Base-by-base conservation (phyloP, 208 protist genomes). In the Jaenimonas drosophilae region DNA sequence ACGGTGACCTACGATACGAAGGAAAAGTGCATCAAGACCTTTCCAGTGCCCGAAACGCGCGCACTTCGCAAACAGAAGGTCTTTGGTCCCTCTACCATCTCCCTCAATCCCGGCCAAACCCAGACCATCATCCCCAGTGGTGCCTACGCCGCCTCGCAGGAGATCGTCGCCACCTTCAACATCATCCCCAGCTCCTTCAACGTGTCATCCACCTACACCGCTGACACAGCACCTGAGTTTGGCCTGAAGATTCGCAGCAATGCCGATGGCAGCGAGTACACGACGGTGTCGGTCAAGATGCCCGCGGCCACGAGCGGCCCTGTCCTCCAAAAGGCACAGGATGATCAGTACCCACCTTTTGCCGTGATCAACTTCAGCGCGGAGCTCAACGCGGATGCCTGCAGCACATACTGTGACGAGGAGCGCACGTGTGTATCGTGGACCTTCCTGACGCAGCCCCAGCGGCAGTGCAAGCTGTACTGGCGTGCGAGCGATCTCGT, bases 131-230 rank as follows among this genome's bases (percentile, higher is more conserved):
- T 70, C 27, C 20, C 49, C 2, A 26, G 33, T 3, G 31, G 46
- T 37, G 40, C 3, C 12, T 61, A 33, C 43, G 37, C 46, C 53
- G 71, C 63, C 37, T 52, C 67, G 32, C 63, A 68, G 27, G 64
- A 76, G 43, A 72, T 76, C 26, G 30, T 71, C 29, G 69, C 47
- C 38, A 54, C 31, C 39, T 76, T 76, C 57, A 63, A 57, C 4
- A 49, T 46, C 4, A 44, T 76, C 49, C 43, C 39, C 38, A 55
- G 23, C 34, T 55, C 28, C 31, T 55, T 19, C 38, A 30, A 9
- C 38, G 46, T 16, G 33, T 55, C 29, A 24, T 17, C 38, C 42
- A 47, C 27, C 49, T 39, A 9, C 36, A 48, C 9, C 16, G 37
- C 26, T 53, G 32, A 30, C 17, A 26, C 9, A 17, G n/a, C 28